Percentiles rank a stretch among this genome's conserved stretches.
Evolutionary conservation across 177 flowering plant genomes (phyloP).

Genomic region (Vitis hybrid): DNA sequence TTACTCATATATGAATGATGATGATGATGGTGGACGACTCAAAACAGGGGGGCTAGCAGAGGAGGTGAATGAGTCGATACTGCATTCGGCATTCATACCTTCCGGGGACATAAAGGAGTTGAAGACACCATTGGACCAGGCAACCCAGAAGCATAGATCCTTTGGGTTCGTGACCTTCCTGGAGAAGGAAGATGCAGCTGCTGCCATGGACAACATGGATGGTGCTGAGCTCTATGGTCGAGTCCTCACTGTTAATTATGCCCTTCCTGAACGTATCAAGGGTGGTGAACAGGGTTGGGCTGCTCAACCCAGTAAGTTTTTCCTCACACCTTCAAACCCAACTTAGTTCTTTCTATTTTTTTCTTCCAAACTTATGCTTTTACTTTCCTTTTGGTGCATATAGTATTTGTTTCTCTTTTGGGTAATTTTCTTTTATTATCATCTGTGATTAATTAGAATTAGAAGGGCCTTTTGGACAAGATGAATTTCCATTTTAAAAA

Average conservation of each 20-base stretch:
- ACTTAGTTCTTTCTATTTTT: background rate
- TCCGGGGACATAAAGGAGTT: slow-evolving; percentile 98
- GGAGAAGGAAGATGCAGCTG: slow-evolving; percentile 83
- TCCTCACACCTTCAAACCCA: background rate
- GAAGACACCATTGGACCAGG: slow-evolving; percentile 90
- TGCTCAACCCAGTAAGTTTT: slow-evolving; percentile 82
- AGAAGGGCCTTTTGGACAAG: too few relatives aligned
- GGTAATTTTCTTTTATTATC: too few relatives aligned
- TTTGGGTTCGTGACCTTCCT: slow-evolving; percentile 96
- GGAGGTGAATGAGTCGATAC: too few relatives aligned
- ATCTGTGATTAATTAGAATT: too few relatives aligned
- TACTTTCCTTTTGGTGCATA: background rate
- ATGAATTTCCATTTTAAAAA: too few relatives aligned
- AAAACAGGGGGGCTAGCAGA: too few relatives aligned
- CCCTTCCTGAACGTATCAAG: slow-evolving; percentile 91
- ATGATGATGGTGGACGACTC: too few relatives aligned
- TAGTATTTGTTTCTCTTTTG: background rate
- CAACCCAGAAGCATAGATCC: slow-evolving; percentile 94
- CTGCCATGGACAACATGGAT: slow-evolving; percentile 98
- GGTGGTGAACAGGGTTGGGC: slow-evolving; percentile 99
- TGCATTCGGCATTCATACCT: slow-evolving; percentile 30
- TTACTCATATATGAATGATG: too few relatives aligned
- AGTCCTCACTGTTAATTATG: slow-evolving; percentile 93
- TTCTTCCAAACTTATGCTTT: background rate
- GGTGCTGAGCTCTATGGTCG: slow-evolving; percentile 95